Base-by-base conservation (phyloP, 2,329 filamentous ascomycete species). In the Ophiostoma perfectum region DNA sequence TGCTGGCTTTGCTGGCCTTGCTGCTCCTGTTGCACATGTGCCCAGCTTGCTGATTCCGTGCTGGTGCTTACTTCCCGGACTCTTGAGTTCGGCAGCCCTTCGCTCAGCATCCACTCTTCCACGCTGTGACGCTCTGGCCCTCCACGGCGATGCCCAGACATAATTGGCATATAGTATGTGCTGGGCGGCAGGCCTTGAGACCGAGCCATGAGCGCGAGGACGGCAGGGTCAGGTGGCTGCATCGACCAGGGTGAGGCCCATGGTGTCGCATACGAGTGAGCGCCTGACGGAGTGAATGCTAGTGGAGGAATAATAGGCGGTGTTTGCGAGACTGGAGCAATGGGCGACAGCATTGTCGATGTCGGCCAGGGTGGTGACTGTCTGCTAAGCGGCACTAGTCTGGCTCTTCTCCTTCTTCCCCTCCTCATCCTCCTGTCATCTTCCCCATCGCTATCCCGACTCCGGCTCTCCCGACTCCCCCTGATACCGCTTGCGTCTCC, bases 11-110 rank as follows among this genome's bases (percentile, higher is more conserved):
- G 42, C 6, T 44, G 45, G 11, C 45, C 11, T 18, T 8, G 52
- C 18, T 9, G 62, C 62, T 41, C 62, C 41, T 4, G 62, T 41
- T 44, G 41, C 3, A 8, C 14, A n/a, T 41, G 62, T 45, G 62
- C n/a, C 9, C 45, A 41, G 39, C 41, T 16, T 4, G 7, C 62
- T 27, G 39, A 39, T 4, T 64, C 62, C 14, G 39, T 44, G 62
- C 41, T 18, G 62, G 41, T 45, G 62, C 62, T 64, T 2, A 64
- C 41, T 45, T 64, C 62, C 41, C 62, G 62, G 16, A 64, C n/a
- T 5, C 62, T 55, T 14, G 49, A 39, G n/a, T 12, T n/a, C 6
- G 36, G 18, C 38, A 16, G 8, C 36, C 3, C 38, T 4, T 16
- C 38, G n/a, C 58, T 38, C 36, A 41, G 38, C 58, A n/a, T 41